Base-by-base conservation (phyloP, 257 asterid species). In the Voacanga thouarsii region DNA sequence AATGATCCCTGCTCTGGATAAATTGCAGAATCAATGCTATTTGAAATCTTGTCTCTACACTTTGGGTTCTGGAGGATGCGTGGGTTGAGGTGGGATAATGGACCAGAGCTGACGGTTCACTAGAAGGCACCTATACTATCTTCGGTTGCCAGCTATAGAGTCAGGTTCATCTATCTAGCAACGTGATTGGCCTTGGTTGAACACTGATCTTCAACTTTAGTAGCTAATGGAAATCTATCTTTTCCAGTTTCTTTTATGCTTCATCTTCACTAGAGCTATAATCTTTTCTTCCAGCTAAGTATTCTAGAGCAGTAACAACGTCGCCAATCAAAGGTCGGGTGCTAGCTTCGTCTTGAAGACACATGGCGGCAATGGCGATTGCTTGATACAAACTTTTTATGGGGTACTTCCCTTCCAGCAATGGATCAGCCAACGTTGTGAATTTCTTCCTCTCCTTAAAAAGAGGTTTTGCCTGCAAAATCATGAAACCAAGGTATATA, bases 271-370 rank as follows among this genome's bases (percentile, higher is more conserved):
- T 78, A 37, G 71, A 65, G 50, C 64, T 71, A 53, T 75, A 83
- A 14, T 81, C 80, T 23, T 28, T 74, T 3, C 64, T 76, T 57
- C 47, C 21, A 39, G 91, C 84, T 73, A 87, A 80, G 57, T 67
- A 85, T 69, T 85, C 91, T 14, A 87, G 85, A 65, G 89, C 91
- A 56, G 80, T 87, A 61, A 83, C 90, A 67, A 85, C 82, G 56
- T 87, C 89, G 10, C 85, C 72, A 63, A 87, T 85, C 50, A 87
- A 75, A 69, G 88, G 89, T 57, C 88, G 73, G 1, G 89, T 85
- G 76, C 71, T 78, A 45, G 85, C 84, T 80, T 87, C 89, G 4
- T 85, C 91, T 81, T 87, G 91, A 33, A 87, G 83, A 77, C 91
- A 83, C 89, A 83, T 85, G n/a, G 85, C 83, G 73, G 88, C 89